Evolutionary conservation across 257 asterid genomes (phyloP), one percentile per base, ranked within the genome.

Genomic region (Leonotis leonurus): DNA sequence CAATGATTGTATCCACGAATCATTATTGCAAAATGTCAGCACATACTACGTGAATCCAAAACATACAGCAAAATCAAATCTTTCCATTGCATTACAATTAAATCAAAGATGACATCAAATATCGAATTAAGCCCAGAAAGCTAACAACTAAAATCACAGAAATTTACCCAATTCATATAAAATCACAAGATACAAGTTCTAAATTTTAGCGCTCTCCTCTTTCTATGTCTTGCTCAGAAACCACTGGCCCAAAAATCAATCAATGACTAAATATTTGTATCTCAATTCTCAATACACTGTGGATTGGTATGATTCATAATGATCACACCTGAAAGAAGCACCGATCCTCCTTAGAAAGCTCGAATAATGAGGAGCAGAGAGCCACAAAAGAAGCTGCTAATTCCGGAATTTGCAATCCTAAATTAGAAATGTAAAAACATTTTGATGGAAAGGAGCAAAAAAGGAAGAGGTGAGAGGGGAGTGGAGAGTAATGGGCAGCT

Each of bases 241-340:
- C 22, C 49, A 25, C 5, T 22, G 16, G 3, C n/a, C 41, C 30
- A 39, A n/a, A 10, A 8, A 46, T 30, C 25, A 52, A 41, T 56
- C 2, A 60, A n/a, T n/a, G n/a, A n/a, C n/a, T n/a, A n/a, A n/a
- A n/a, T n/a, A n/a, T n/a, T n/a, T n/a, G n/a, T n/a, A n/a, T n/a
- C 12, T 33, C 41, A 36, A 50, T 14, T 17, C 18, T 29, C 3
- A 29, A 26, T 21, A 25, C 6, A 25, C 6, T 10, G 33, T 6
- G 22, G 30, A 48, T 16, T 10, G 10, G 22, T 4, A 6, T 13
- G 0, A 29, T 61, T 11, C 5, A 30, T 11, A 27, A 50, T 26
- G 50, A 43, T 17, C 50, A 21, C 13, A 67, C 73, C 70, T 46
- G 73, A 66, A 53, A 11, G 18, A 72, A 72, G 8, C 52, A 21